Evolutionary conservation across 2,329 filamentous ascomycete genomes (phyloP).

Genomic region (Epichloe baconii): DNA sequence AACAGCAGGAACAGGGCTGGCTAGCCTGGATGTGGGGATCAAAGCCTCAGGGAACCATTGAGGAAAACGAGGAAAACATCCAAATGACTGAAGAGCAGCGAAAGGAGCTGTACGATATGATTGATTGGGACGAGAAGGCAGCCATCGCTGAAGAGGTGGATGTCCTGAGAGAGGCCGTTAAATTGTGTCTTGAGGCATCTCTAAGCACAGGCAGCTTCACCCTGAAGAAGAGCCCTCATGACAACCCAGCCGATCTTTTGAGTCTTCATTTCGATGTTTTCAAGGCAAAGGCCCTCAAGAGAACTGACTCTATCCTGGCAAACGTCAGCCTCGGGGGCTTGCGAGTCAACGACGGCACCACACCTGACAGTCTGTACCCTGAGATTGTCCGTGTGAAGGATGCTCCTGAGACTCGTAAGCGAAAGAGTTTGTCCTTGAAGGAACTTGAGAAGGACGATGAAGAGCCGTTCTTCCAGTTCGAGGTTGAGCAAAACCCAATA

Average conservation of each 20-base stretch:
- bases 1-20: constrained; percentile 72
- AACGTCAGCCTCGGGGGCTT: constrained; percentile 91
- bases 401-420: constrained; percentile 40
- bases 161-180: constrained; percentile 78
- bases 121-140: constrained; percentile 96
- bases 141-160: constrained; percentile 80
- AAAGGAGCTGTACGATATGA: constrained; percentile 91
- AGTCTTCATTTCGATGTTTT: constrained; percentile 92
- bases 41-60: constrained; percentile 48
- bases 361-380: constrained; percentile 76
- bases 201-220: constrained; percentile 96
- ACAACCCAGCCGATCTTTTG: constrained; percentile 64
- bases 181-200: constrained; percentile 82
- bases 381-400: constrained; percentile 96
- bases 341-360: constrained; percentile 91
- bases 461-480: constrained; percentile 82
- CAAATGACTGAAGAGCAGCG: constrained; percentile 92
- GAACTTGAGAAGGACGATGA: constrained; percentile 38
- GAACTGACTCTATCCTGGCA: constrained; percentile 80
- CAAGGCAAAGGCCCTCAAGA: constrained; percentile 75
- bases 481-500: constrained; percentile 89
- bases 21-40: constrained; percentile 82
- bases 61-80: constrained; percentile 55
- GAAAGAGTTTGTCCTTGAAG: constrained; percentile 37
- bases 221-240: constrained; percentile 54